Evolutionary conservation across 768 basidiomycete genomes (phyloP), one percentile per base, ranked within the genome.

Genomic region (Lyophyllum shimeji): DNA sequence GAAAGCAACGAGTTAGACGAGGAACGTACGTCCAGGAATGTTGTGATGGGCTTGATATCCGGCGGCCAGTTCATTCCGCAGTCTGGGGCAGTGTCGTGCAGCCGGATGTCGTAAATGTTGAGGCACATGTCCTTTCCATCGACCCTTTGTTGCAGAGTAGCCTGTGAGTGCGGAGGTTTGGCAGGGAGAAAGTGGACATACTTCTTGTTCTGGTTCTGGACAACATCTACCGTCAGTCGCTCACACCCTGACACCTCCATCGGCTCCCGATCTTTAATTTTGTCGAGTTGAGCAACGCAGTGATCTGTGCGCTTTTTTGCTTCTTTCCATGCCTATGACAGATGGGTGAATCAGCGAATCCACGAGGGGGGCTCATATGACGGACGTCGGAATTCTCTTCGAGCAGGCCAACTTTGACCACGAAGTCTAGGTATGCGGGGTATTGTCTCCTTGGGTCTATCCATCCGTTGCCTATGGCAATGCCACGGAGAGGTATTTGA

Each of bases 51-150:
- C 2, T 78, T 70, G 46, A 98, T 84, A 64, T 95, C 93, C 31
- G 87, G 86, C 7, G 95, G 96, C 96, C 95, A 99, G 72, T 95
- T 96, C 93, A 96, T 91, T 2, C 96, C 97, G 69, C 97, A 99
- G 0, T 84, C 88, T 17, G 97, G 97, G 33, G 68, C 74, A 12
- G 81, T 80, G 67, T 99, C 97, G 52, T 90, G 86, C n/a, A 89
- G 74, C 23, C 97, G 89, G 13, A 98, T 83, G 66, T 99, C 97
- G 63, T 99, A 99, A 37, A 98, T 84, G 68, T 99, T 99, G 58
- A 95, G 75, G 67, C 97, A 99, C 73, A 85, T 86, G 24, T 79
- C 72, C 59, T 78, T 74, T 11, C 85, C 90, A 50, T 92, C 78
- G 40, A 86, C 76, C 34, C 91, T 94, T 61, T 23, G 37, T 20